phyloP scores from a whole-genome alignment of 2,329 filamentous ascomycete genomes.

The Penicillium thymicola region DNA sequence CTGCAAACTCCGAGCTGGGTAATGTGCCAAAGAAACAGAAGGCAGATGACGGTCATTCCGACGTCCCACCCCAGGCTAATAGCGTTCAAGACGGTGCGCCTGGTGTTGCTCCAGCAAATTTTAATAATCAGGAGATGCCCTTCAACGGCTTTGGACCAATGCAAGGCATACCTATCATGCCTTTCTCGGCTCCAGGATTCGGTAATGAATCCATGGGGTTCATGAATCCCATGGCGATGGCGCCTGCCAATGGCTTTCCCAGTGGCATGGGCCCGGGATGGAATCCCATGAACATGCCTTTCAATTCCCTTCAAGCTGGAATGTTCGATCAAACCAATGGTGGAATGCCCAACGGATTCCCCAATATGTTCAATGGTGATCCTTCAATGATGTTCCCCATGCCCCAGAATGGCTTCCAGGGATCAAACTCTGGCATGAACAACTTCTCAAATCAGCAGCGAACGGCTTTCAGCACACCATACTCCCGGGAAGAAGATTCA shows the following conservation, averaged over 20 bases:
- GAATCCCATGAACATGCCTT: slow-evolving; percentile 48
- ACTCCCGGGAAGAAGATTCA: slow-evolving; percentile 70
- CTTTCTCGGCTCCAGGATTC: slow-evolving; percentile 36
- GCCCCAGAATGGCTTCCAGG: slow-evolving; percentile 31
- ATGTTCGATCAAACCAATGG: slow-evolving; percentile 37
- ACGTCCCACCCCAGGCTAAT: slow-evolving; percentile 10
- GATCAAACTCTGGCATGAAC: slow-evolving; percentile 31
- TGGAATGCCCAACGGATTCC: slow-evolving; percentile 32
- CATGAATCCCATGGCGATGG: slow-evolving; percentile 43
- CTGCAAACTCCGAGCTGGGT: slow-evolving; percentile 39
- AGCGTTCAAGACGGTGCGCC: slow-evolving; percentile 14
- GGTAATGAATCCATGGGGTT: slow-evolving; percentile 32
- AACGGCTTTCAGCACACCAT: slow-evolving; percentile 51
- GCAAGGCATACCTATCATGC: slow-evolving; percentile 32
- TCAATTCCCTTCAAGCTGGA: slow-evolving; percentile 33
- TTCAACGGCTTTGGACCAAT: slow-evolving; percentile 33
- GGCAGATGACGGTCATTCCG: slow-evolving; percentile 36
- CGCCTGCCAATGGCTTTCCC: slow-evolving; percentile 30
- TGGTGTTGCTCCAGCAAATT: slow-evolving; percentile 22
- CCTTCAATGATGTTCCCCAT: slow-evolving; percentile 39
- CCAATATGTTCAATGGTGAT: slow-evolving; percentile 38
- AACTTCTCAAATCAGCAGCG: slow-evolving; percentile 59
- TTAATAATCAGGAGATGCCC: slow-evolving; percentile 38
- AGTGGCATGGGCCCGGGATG: slow-evolving; percentile 36
- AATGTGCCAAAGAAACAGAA: slow-evolving; percentile 44